These are phyloP conservation scores for Diaporthe longicolla DNA, from an alignment of 2,329 filamentous ascomycete genomes.

Conservation along the genomic window DNA sequence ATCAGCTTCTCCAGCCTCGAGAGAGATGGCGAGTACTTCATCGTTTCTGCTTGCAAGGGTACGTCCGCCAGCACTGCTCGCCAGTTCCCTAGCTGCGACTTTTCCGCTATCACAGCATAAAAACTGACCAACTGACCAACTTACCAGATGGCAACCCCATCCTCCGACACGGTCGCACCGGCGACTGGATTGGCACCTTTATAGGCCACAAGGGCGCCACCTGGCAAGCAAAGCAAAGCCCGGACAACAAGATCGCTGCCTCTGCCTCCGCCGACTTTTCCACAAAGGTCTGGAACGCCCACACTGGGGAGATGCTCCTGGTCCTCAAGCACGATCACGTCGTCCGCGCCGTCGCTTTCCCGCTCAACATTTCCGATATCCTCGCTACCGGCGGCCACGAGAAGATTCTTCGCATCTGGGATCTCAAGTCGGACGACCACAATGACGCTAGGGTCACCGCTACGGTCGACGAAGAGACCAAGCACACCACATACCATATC, in stretches of 20 bases:
- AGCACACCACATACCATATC: slow-evolving; percentile 60
- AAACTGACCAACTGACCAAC: neutral
- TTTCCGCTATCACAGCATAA: neutral
- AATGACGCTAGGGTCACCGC: slow-evolving; percentile 54
- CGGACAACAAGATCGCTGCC: slow-evolving; percentile 88
- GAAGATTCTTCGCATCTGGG: slow-evolving; percentile 96
- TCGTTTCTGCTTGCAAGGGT: slow-evolving; percentile 96
- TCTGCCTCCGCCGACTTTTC: slow-evolving; percentile 98
- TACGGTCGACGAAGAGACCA: slow-evolving; percentile 51
- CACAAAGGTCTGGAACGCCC: slow-evolving; percentile 97
- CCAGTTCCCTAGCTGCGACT: too few relatives aligned
- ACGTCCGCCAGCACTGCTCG: slow-evolving; percentile 30
- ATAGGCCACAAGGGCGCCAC: slow-evolving; percentile 98
- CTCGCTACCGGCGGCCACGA: slow-evolving; percentile 95
- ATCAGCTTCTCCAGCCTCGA: slow-evolving; percentile 89
- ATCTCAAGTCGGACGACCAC: slow-evolving; percentile 73
- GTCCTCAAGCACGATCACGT: slow-evolving; percentile 95
- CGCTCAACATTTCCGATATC: slow-evolving; percentile 83
- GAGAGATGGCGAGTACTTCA: slow-evolving; percentile 87
- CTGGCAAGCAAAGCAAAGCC: slow-evolving; percentile 93
- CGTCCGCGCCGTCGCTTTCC: slow-evolving; percentile 92
- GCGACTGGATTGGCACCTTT: slow-evolving; percentile 98
- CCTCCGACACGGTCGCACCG: slow-evolving; percentile 95
- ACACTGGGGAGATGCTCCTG: slow-evolving; percentile 89
- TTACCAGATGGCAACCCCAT: slow-evolving; percentile 92